Base-by-base conservation (phyloP, 257 asterid species). In the Solanum sitiens region DNA sequence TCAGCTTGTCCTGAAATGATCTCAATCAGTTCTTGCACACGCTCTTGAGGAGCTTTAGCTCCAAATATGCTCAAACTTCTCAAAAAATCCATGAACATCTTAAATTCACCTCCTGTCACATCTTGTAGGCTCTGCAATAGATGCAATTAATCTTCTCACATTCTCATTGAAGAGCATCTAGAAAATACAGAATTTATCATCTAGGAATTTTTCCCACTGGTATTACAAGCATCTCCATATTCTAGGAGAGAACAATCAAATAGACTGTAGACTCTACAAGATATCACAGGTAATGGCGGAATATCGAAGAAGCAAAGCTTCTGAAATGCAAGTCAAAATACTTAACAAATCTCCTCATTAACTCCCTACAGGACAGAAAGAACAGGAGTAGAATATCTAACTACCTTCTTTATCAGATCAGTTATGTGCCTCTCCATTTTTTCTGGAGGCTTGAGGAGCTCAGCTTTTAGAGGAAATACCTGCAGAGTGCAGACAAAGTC, bases 391-490 rank as follows among this genome's bases (percentile, higher is more conserved):
- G 88, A 88, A 82, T 56, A 56, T 47, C 21, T 45, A 74, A 61
- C 12, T 85, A 95, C 99, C 94, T 92, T 94, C 90, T 95, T 96
- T 83, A 96, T 95, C 90, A 96, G 89, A 89, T 96, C 95, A 30
- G 99, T 95, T 40, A 95, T 94, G 90, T 96, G 99, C 90, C 99
- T 96, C 91, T 96, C 99, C 98, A 95, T 96, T 92, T 93, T 92
- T 86, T 95, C 98, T 21, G 92, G 76, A 65, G 99, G 98, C 91
- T 89, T 96, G 89, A 96, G 92, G 90, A 95, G 94, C 94, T 96
- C 99, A 87, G 94, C 89, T 93, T 94, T 96, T 40, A 96, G 93
- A 88, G 99, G 98, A 90, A 96, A 96, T 25, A 96, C 96, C 98
- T 96, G 93, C 73, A 90, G 79, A 25, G 98, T 96, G 93, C 73